A percentile compares a stretch with the other conserved stretches of the same genome.
Conservation (phyloP, 768 basidiomycete species). For the Boletales sp. region DNA sequence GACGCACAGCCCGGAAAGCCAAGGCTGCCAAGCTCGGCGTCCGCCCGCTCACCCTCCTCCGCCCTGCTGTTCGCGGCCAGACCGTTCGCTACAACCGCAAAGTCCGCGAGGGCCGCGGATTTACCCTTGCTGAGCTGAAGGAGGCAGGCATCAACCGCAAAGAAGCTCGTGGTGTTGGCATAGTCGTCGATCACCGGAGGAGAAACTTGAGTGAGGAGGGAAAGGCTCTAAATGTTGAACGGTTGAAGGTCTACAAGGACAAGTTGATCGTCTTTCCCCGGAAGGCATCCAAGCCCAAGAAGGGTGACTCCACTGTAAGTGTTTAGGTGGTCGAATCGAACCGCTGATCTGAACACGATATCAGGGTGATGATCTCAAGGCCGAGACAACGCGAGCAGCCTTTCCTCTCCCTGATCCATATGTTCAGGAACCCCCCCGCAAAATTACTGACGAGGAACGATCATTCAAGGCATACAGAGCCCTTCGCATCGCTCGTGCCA, state of each 20-base stretch:
- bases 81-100: constrained; percentile 99
- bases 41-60: constrained; percentile 86
- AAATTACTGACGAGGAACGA: constrained; percentile 89
- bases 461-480: constrained; percentile 85
- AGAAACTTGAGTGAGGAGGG: constrained; percentile 96
- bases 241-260: constrained; percentile 89
- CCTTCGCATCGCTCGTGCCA: constrained; percentile 80
- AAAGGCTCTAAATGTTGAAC: constrained; percentile 90
- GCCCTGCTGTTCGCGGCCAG: constrained; percentile 94
- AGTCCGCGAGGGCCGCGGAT: constrained; percentile 94
- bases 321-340: not conserved
- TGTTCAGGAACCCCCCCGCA: constrained; percentile 81
- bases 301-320: constrained; percentile 88
- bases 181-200: constrained; percentile 96
- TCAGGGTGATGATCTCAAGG: constrained; percentile 80
- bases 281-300: constrained; percentile 92
- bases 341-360: constrained; percentile 3
- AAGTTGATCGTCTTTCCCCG: constrained; percentile 96
- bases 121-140: constrained; percentile 92
- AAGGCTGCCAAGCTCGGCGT: constrained; percentile 92
- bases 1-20: constrained; percentile 86
- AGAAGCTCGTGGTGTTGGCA: constrained; percentile 88
- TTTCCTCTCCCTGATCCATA: constrained; percentile 66
- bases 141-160: constrained; percentile 93
- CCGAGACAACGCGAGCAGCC: constrained; percentile 64